Percentiles rank a stretch among this genome's conserved stretches.
These are phyloP conservation scores for Trametes elegans DNA, from an alignment of 768 basidiomycete genomes.

Conservation along the genomic window DNA sequence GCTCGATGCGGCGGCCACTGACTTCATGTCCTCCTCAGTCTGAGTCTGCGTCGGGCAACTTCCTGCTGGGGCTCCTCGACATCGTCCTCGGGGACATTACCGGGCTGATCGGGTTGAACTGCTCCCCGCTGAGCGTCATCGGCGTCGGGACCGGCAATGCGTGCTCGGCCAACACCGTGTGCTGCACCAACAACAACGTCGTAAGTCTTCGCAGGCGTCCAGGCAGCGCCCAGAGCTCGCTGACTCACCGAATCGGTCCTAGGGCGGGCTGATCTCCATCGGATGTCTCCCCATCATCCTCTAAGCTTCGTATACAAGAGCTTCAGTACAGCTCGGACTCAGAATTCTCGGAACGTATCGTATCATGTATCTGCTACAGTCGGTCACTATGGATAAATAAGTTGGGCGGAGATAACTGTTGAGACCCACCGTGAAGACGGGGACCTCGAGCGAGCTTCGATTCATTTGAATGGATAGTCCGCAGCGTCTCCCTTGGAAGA, in stretches of 20 bases:
- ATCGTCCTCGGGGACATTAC: constrained; percentile 22
- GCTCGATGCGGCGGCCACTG: background rate
- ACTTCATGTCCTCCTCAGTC: constrained; percentile 1
- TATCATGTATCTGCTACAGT: no score
- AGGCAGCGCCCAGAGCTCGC: background rate
- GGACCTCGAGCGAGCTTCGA: no score
- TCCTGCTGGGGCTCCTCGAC: constrained; percentile 24
- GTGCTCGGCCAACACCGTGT: constrained; percentile 24
- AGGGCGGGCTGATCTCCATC: constrained; percentile 23
- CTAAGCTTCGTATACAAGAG: background rate
- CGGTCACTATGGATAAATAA: no score
- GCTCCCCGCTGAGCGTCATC: constrained; percentile 25
- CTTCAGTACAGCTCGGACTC: no score
- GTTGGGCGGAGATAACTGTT: no score
- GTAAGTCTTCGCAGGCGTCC: constrained; percentile 7
- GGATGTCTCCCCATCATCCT: constrained; percentile 24
- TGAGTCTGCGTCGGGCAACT: constrained; percentile 3
- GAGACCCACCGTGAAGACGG: no score
- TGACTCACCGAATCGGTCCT: background rate
- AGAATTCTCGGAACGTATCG: background rate
- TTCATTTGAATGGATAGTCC: no score
- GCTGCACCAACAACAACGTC: constrained; percentile 27
- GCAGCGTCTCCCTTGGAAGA: no score
- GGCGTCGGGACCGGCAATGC: constrained; percentile 23
- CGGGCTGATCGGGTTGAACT: constrained; percentile 25